Percentiles rank a stretch among this genome's conserved stretches.
Evolutionary conservation across 2,329 filamentous ascomycete genomes (phyloP).

Genomic region (Shiraia sp.): DNA sequence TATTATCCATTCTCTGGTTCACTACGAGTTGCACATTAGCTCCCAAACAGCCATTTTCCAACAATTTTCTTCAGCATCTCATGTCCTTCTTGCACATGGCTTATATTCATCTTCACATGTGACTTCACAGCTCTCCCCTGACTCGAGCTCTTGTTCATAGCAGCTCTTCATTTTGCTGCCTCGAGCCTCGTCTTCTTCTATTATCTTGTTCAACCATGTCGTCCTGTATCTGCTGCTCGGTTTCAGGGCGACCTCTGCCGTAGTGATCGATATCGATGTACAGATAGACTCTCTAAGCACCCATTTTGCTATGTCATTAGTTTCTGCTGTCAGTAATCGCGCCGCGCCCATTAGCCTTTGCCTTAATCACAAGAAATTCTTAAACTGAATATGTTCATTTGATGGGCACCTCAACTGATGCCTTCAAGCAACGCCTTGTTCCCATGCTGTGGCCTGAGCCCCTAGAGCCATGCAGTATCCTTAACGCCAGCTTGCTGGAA

Average conservation of each 20-base stretch:
- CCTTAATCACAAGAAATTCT: constrained; percentile 16
- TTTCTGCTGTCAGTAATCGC: constrained; percentile 10
- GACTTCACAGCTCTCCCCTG: too few species aligned
- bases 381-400: constrained; percentile 34
- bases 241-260: not conserved
- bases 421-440: constrained; percentile 26
- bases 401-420: constrained; percentile 13
- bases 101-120: too few species aligned
- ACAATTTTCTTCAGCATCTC: too few species aligned
- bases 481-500: constrained; percentile 26
- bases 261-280: not conserved
- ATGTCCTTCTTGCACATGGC: too few species aligned
- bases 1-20: not conserved
- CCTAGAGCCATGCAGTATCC: constrained; percentile 14
- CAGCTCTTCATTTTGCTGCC: too few species aligned
- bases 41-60: too few species aligned
- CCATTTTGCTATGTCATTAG: constrained; percentile 2
- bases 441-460: constrained; percentile 28
- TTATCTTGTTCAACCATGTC: too few species aligned
- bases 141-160: too few species aligned
- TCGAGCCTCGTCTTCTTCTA: too few species aligned
- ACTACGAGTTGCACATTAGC: not conserved
- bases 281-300: constrained; percentile 3
- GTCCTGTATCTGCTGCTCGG: too few species aligned
- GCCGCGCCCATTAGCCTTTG: constrained; percentile 10